Evolutionary conservation across 768 basidiomycete species (phyloP).

Genomic region (Mycena rebaudengoi): DNA sequence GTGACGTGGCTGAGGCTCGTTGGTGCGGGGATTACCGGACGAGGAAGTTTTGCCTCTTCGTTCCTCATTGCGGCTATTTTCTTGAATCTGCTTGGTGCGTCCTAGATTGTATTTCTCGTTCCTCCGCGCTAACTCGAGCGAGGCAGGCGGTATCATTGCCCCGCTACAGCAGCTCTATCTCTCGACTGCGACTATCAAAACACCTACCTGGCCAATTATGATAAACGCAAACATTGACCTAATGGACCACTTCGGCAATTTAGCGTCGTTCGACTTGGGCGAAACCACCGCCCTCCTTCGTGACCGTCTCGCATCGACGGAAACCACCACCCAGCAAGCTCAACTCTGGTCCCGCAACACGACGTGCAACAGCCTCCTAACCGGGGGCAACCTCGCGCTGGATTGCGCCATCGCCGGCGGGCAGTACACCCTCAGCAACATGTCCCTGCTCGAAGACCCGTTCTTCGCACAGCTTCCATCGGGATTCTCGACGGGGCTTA

Average conservation of each 20-base stretch:
- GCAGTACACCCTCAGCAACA: conserved; percentile 10
- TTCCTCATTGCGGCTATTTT: conserved; percentile 15
- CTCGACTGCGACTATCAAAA: conserved; percentile 14
- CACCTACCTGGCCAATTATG: conserved; percentile 9
- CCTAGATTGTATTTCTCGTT: not conserved
- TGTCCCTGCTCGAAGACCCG: conserved; percentile 11
- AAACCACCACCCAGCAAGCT: conserved; percentile 3
- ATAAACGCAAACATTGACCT: conserved; percentile 1
- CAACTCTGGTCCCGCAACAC: conserved; percentile 12
- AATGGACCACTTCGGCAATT: conserved; percentile 1
- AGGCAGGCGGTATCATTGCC: conserved; percentile 11
- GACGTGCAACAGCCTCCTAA: not conserved
- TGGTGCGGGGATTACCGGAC: not conserved
- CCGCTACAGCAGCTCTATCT: conserved; percentile 19
- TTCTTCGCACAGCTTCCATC: conserved; percentile 18
- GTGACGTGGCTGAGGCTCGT: not conserved
- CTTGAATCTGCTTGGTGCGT: conserved; percentile 11
- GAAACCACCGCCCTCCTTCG: conserved; percentile 5
- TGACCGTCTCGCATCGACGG: conserved; percentile 7
- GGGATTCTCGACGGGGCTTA: conserved; percentile 14
- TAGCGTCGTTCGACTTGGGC: conserved; percentile 1
- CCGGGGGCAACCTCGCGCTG: not conserved
- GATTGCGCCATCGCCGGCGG: not conserved
- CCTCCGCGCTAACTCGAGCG: not conserved
- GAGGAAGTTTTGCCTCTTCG: conserved; percentile 10